Conservation (phyloP, 2,329 filamentous ascomycete species). For the Fusarium pseudonygamai region DNA sequence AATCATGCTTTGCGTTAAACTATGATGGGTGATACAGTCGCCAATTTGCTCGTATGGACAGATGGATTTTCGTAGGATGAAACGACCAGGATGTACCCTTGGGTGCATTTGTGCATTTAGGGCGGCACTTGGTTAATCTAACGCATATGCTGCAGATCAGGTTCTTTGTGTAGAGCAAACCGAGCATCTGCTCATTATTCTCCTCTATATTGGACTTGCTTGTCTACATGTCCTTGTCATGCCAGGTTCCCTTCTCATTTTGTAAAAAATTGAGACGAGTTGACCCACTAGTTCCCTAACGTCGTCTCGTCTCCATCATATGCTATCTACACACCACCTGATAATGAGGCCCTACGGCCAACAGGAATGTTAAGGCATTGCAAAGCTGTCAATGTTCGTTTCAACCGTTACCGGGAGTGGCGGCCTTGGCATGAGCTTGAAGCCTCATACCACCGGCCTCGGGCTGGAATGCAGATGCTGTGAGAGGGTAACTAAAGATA, state of each 20-base stretch:
- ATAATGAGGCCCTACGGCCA: neutral
- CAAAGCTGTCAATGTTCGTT: conserved; percentile 21
- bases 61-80: neutral
- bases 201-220: neutral
- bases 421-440: conserved; percentile 24
- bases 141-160: neutral
- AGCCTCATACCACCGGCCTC: neutral
- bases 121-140: neutral
- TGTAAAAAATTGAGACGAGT: neutral
- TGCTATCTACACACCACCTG: neutral
- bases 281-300: neutral
- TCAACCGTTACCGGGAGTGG: conserved; percentile 32
- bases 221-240: conserved; percentile 3
- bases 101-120: neutral
- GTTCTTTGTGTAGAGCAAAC: neutral
- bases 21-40: neutral
- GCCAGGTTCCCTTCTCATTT: neutral
- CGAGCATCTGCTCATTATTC: neutral
- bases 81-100: neutral
- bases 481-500: neutral
- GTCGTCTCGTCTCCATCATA: neutral
- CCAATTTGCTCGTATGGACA: neutral
- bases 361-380: conserved; percentile 23
- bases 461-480: conserved; percentile 19
- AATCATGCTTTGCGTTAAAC: neutral